phyloP scores from a whole-genome alignment of 805 yeast species.

The Grigorovia jiainica region DNA sequence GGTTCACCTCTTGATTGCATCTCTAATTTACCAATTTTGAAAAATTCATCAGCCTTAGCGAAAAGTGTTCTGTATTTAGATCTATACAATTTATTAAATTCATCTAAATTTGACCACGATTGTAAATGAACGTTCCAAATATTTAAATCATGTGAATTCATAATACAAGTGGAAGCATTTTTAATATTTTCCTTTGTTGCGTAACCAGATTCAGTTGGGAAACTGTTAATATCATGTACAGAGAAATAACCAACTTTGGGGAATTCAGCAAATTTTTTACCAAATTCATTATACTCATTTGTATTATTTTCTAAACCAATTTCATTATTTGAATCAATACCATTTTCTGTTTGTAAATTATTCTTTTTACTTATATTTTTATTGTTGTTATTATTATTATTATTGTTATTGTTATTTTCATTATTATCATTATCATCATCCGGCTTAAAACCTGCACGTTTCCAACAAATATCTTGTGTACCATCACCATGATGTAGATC shows the following conservation, averaged over 20 bases:
- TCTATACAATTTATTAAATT: constrained; percentile 54
- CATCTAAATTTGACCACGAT: constrained; percentile 52
- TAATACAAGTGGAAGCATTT: constrained; percentile 70
- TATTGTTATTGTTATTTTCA: constrained; percentile 7
- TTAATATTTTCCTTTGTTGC: constrained; percentile 62
- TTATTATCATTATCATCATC: constrained; percentile 36
- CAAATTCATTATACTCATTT: constrained; percentile 36
- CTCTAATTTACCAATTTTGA: constrained; percentile 39
- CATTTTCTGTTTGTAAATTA: constrained; percentile 22
- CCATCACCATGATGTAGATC: constrained; percentile 90
- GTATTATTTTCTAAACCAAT: constrained; percentile 24
- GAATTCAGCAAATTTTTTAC: constrained; percentile 30
- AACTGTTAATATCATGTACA: constrained; percentile 75
- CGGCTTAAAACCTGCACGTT: constrained; percentile 40
- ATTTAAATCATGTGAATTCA: constrained; percentile 64
- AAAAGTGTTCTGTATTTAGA: constrained; percentile 52
- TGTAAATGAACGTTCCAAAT: constrained; percentile 81
- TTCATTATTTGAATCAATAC: too few species aligned
- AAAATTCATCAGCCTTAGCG: constrained; percentile 56
- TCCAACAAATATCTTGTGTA: constrained; percentile 79
- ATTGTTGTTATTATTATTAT: not conserved
- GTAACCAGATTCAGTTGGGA: constrained; percentile 72
- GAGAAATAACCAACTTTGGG: constrained; percentile 78
- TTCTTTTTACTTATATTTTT: not conserved
- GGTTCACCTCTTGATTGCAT: constrained; percentile 33